Percentiles rank a stretch among this genome's conserved stretches.
Evolutionary conservation across 371 early-diverging fungal species (phyloP).

Genomic region (Capniomyces stellatus): DNA sequence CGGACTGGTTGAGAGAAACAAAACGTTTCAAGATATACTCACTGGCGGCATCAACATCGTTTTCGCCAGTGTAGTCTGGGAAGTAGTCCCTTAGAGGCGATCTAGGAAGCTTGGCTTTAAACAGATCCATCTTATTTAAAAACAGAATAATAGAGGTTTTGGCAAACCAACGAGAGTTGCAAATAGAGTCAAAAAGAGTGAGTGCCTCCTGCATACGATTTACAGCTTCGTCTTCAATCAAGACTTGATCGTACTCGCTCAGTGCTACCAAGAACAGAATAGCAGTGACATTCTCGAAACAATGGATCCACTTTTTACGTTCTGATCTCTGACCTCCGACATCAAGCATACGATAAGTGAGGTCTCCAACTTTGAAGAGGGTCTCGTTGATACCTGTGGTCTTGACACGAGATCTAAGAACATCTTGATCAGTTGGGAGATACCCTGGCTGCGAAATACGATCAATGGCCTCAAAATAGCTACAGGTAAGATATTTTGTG

Average conservation of each 20-base stretch:
- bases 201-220: slow-evolving; percentile 93
- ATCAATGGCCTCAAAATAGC: slow-evolving; percentile 82
- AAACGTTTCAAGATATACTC: slow-evolving; percentile 74
- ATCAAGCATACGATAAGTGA: slow-evolving; percentile 84
- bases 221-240: slow-evolving; percentile 88
- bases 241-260: slow-evolving; percentile 87
- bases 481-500: slow-evolving; percentile 3
- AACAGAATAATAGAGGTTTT: slow-evolving; percentile 87
- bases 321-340: slow-evolving; percentile 91
- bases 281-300: slow-evolving; percentile 89
- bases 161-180: slow-evolving; percentile 86
- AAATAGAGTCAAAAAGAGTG: slow-evolving; percentile 87
- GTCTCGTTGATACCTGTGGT: slow-evolving; percentile 85
- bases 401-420: slow-evolving; percentile 68
- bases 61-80: slow-evolving; percentile 62
- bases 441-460: slow-evolving; percentile 62
- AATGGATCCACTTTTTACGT: slow-evolving; percentile 92
- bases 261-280: slow-evolving; percentile 89
- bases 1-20: slow-evolving; percentile 58
- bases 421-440: slow-evolving; percentile 77
- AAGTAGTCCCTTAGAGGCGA: slow-evolving; percentile 66
- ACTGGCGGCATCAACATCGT: slow-evolving; percentile 58
- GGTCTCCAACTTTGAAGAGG: slow-evolving; percentile 60
- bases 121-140: slow-evolving; percentile 90
- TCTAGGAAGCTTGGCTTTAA: slow-evolving; percentile 66